These are phyloP conservation scores for Chamaecyparis obtusa DNA, from an alignment of 75 land plant species.

Conservation along the genomic window DNA sequence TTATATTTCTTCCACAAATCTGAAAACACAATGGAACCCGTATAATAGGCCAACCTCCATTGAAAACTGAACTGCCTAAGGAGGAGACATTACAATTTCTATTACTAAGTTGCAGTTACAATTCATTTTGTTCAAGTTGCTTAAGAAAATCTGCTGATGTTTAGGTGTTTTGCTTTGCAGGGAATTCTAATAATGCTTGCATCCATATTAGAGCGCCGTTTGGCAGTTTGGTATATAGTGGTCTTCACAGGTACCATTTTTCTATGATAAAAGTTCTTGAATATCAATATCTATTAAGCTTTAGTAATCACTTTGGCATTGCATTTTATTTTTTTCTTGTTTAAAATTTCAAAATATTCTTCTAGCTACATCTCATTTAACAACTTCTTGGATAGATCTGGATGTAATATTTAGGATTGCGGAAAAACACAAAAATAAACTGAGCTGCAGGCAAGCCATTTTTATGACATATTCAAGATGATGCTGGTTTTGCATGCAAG, in stretches of 20 bases:
- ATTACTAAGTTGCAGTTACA: background rate
- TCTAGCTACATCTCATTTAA: background rate
- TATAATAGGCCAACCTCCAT: too few species aligned
- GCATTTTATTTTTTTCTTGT: background rate
- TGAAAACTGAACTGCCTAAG: too few species aligned
- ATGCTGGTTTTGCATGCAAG: background rate
- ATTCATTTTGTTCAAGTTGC: background rate
- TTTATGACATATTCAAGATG: background rate
- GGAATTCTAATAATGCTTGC: conserved; percentile 45
- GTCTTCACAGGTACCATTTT: conserved; percentile 46
- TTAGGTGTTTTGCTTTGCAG: conserved; percentile 21
- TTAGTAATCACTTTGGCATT: background rate
- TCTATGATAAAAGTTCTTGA: background rate
- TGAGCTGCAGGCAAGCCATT: background rate
- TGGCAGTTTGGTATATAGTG: conserved; percentile 48
- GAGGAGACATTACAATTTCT: too few species aligned
- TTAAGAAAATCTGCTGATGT: background rate
- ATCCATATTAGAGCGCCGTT: conserved; percentile 39
- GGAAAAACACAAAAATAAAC: background rate
- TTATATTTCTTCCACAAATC: too few species aligned
- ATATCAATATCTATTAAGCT: background rate
- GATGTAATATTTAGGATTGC: background rate
- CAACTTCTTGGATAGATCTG: background rate
- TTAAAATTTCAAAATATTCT: background rate
- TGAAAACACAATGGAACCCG: too few species aligned